Evolutionary conservation across 2,329 filamentous ascomycete genomes (phyloP), one percentile per base, ranked within the genome.

Genomic region (Plectosphaerella sp.): DNA sequence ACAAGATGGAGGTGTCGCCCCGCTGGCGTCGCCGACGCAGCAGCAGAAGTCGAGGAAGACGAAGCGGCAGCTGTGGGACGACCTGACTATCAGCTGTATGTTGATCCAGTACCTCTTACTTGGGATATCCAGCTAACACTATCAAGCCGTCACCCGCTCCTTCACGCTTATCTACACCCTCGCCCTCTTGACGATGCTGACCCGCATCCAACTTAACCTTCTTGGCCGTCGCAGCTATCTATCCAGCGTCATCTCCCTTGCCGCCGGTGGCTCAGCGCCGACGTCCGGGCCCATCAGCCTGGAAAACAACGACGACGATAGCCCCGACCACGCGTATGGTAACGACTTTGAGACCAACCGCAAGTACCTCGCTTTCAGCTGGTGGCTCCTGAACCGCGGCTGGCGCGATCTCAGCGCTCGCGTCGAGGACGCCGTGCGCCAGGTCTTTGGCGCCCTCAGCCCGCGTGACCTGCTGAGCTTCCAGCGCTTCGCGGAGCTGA

Each of bases 331-430:
- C 61, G 81, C 85, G 4, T 91, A 95, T 65, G 91, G 91, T 45
- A 93, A 89, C 68, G 94, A 99, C 69, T 97, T 96, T 60, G 92
- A 97, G 68, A 96, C 91, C 35, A 99, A 99, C 70, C 82, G 92
- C 61, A 89, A 89, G 64, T 99, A 97, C 65, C 78, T 99, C 47
- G 95, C 92, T 41, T 96, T 97, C 68, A 96, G 91, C 71, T 99
- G 94, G 94, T 99, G 93, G 92, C 75, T 99, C 46, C 77, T 99
- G 47, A 93, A 99, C 71, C 84, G 84, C 58, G 94, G 94, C 43
- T 97, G 91, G 86, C 83, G 85, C 58, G 84, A 91, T 53, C 74
- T 97, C 52, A 87, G 91, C 79, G 77, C 84, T 52, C 88, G 86
- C 57, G 92, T 99, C 47, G 86, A 91, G 65, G 74, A 77, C n/a